phyloP scores from a whole-genome alignment of 768 basidiomycete genomes.

The Collybia nuda region DNA sequence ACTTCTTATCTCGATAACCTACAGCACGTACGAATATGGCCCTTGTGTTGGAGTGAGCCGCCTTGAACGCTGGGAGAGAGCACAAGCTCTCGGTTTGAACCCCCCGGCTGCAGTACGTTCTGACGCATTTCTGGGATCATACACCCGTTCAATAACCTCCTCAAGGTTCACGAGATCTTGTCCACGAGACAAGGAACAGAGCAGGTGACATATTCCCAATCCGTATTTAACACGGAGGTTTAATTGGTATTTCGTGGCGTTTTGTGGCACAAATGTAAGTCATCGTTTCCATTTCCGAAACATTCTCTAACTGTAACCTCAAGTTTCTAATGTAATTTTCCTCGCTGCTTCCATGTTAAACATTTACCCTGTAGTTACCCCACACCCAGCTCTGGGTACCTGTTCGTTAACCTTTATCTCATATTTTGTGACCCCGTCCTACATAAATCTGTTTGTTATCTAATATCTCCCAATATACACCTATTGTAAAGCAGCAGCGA shows the following conservation, averaged over 20 bases:
- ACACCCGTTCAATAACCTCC: neutral
- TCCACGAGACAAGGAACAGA: slow-evolving; percentile 63
- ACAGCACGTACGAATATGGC: slow-evolving; percentile 76
- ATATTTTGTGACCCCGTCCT: too few species aligned
- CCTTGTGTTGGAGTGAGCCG: slow-evolving; percentile 80
- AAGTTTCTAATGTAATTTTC: neutral
- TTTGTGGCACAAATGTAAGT: neutral
- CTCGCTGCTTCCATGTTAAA: neutral
- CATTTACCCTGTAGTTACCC: neutral
- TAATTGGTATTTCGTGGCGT: slow-evolving; percentile 16
- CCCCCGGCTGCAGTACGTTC: slow-evolving; percentile 73
- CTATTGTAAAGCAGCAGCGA: too few species aligned
- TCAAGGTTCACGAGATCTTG: slow-evolving; percentile 80
- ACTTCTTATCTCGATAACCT: slow-evolving; percentile 4
- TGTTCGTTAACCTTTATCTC: neutral
- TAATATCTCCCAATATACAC: too few species aligned
- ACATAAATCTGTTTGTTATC: too few species aligned
- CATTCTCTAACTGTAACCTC: neutral
- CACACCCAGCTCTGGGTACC: neutral
- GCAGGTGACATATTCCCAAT: slow-evolving; percentile 52
- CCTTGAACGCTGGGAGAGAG: slow-evolving; percentile 86
- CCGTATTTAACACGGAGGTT: slow-evolving; percentile 56
- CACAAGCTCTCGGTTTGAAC: slow-evolving; percentile 70
- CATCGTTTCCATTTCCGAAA: neutral
- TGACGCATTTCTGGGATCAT: neutral